phyloP scores from a whole-genome alignment of 495 filamentous ascomycete species.

The Trichoderma gamsii region DNA sequence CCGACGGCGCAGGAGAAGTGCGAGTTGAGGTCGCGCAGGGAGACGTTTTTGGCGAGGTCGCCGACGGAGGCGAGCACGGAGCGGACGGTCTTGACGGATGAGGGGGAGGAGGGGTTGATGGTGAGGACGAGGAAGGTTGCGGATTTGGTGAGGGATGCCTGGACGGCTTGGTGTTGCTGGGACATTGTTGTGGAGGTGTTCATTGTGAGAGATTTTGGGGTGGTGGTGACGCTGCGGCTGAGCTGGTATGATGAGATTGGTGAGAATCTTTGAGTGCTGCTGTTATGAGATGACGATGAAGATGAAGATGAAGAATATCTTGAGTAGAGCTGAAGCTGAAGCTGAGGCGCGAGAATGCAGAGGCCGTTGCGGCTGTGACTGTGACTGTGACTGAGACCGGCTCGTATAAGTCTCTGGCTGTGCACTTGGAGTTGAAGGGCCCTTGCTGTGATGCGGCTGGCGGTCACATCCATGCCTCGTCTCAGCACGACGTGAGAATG shows the following conservation, averaged over 20 bases:
- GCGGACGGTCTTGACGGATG: conserved; percentile 35
- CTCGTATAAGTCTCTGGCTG: neutral
- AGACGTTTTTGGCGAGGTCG: conserved; percentile 48
- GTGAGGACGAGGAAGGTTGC: conserved; percentile 50
- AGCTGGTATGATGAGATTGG: neutral
- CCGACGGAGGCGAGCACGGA: conserved; percentile 40
- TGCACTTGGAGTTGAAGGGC: neutral
- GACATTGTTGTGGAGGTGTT: conserved; percentile 16
- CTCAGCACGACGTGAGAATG: neutral
- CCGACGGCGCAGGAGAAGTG: conserved; percentile 49
- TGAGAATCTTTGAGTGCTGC: neutral
- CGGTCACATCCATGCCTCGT: neutral
- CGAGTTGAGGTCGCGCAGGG: conserved; percentile 45
- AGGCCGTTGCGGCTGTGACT: neutral
- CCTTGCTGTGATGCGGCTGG: neutral
- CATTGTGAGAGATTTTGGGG: neutral
- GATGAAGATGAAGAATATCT: neutral
- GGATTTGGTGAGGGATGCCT: conserved; percentile 43
- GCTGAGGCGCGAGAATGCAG: neutral
- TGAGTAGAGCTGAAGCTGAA: neutral
- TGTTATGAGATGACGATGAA: neutral
- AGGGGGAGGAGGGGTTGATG: conserved; percentile 23
- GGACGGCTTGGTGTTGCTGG: conserved; percentile 35
- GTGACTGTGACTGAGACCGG: neutral
- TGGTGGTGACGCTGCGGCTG: too few species aligned